Evolutionary conservation across 2,329 filamentous ascomycete genomes (phyloP), one percentile per base, ranked within the genome.

Genomic region (Cryphonectria japonica): DNA sequence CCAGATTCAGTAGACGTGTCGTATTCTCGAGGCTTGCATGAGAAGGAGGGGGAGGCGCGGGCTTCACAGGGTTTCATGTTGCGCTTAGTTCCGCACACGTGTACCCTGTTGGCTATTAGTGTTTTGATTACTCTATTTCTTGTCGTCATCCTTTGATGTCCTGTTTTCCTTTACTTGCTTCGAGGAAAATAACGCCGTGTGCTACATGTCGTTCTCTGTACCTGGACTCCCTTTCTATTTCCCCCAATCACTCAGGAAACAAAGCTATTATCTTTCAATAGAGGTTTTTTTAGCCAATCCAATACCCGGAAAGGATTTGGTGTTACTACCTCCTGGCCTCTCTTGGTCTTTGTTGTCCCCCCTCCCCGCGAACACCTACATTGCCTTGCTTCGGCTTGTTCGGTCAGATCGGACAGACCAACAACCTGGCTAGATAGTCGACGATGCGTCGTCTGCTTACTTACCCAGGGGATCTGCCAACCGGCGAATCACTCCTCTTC

Each of bases 371-470:
- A 37, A 3, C 68, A 59, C 57, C 62, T 32, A 9, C 43, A 29
- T 50, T 50, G 68, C 57, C 50, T 60, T 43, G 39, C 60, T 39
- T 70, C 67, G 68, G 64, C 50, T 46, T 32, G 65, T 43, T 46
- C 65, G 52, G 54, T n/a, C 63, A 66, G 3, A 69, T 37, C 14
- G 43, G 19, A n/a, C 34, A 70, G 50, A 57, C 46, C 63, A 34
- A 39, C 39, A 64, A 34, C 14, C 13, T 37, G 41, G 29, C 54
- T 59, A 63, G 37, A 64, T 57, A 29, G 63, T 60, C 54, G 64
- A 63, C 57, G 43, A 63, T 64, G 68, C 43, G 64, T 41, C 65
- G 64, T 50, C 46, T 22, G 61, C 65, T 70, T 19, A 9, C 65
- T 70, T 19, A 9, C 26, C 29, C 22, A 46, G 39, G 46, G 37